Evolutionary conservation across 2,329 filamentous ascomycete species (phyloP), one percentile per base, ranked within the genome.

Genomic region (Fusarium lateritium): DNA sequence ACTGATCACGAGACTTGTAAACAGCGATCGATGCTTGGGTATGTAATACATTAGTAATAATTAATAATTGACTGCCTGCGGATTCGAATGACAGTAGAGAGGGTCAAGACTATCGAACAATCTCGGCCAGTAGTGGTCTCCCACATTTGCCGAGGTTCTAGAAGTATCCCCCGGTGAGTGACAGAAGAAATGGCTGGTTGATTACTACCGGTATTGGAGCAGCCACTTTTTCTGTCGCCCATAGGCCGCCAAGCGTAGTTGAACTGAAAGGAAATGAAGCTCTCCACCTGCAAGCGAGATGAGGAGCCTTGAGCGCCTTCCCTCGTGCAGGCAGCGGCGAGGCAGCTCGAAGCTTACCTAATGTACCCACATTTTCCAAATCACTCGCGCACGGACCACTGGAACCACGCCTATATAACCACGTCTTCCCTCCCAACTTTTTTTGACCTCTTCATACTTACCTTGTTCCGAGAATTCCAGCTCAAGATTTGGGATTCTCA

Each of bases 361-460:
- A 13, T 39, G 21, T 11, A 17, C 42, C 31, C n/a, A 26, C 13
- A 24, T 40, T 40, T 19, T 13, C 7, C 11, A 19, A 36, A 47
- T 67, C 53, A 45, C 26, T 7, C n/a, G 22, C 46, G 65, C 65
- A 68, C 65, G 59, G 64, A 14, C 17, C 65, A 56, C 1, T 1
- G 0, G 2, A 5, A 15, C 24, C 38, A 7, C 2, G 6, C 2
- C 10, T 79, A 81, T 81, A 81, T 76, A 82, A 45, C 5, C 9
- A 15, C 42, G 14, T 34, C 45, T 36, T 24, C 22, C 33, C 54
- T 15, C 49, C 60, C 3, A 4, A 0, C 40, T 74, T 62, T 60
- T 77, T 77, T 72, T 71, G 76, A 70, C 74, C 75, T 83, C 80
- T 81, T 83, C 81, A 85, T 85, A 85, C 84, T 85, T 85, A 85